Percentiles rank a stretch among this genome's conserved stretches.
phyloP scores from a whole-genome alignment of 78 protist species.

The Dictyostelium intermedium region DNA sequence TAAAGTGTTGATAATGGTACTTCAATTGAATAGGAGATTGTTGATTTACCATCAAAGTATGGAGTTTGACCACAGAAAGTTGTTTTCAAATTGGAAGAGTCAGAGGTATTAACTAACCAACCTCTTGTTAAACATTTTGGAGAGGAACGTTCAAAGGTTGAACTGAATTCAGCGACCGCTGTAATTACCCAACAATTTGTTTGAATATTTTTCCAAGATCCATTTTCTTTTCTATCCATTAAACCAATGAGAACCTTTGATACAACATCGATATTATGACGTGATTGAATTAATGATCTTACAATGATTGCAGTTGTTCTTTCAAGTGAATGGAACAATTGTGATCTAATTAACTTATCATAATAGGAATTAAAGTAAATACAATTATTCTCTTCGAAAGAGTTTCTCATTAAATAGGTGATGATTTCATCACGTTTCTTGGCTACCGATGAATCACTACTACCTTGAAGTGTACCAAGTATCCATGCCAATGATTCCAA shows the following conservation, averaged over 20 bases:
- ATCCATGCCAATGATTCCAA: constrained; percentile 70
- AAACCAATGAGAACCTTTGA: constrained; percentile 40
- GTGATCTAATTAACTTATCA: constrained; percentile 37
- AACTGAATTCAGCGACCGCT: constrained; percentile 18
- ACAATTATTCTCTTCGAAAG: constrained; percentile 15
- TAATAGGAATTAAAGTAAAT: constrained; percentile 25
- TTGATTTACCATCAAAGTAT: constrained; percentile 68
- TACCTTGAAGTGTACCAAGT: constrained; percentile 21
- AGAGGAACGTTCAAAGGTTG: constrained; percentile 9
- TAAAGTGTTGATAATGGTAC: constrained; percentile 45
- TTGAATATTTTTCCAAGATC: constrained; percentile 66
- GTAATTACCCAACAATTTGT: constrained; percentile 51
- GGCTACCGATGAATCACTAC: background rate
- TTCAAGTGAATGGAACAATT: constrained; percentile 43
- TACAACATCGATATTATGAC: constrained; percentile 19
- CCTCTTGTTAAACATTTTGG: constrained; percentile 56
- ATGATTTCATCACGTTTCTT: constrained; percentile 71
- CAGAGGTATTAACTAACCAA: constrained; percentile 42
- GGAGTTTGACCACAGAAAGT: constrained; percentile 72
- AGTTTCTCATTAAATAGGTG: constrained; percentile 1
- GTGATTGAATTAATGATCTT: constrained; percentile 15
- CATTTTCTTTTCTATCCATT: constrained; percentile 34
- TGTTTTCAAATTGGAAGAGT: background rate
- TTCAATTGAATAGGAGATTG: constrained; percentile 51
- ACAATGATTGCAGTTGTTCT: constrained; percentile 55